phyloP scores from a whole-genome alignment of 2,329 filamentous ascomycete species.

The Colletotrichum sp. region DNA sequence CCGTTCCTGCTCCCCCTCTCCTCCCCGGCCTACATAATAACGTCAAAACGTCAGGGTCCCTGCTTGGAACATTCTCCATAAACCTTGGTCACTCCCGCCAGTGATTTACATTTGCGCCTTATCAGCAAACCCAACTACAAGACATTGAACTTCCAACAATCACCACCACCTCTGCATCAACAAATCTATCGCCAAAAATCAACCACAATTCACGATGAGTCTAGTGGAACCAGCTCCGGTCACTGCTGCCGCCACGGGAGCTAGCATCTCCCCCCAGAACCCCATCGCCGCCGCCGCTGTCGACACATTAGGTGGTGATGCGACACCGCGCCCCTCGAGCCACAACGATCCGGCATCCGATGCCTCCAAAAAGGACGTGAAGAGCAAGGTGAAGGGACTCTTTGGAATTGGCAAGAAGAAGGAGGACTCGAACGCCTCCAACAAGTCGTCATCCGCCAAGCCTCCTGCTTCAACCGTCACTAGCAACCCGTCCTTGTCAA shows the following conservation, averaged over 20 bases:
- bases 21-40: conserved; percentile 11
- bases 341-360: conserved; percentile 34
- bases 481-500: conserved; percentile 28
- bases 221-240: conserved; percentile 26
- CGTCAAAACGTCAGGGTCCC: conserved; percentile 10
- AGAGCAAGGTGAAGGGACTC: conserved; percentile 60
- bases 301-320: conserved; percentile 32
- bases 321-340: conserved; percentile 35
- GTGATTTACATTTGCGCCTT: neutral
- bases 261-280: conserved; percentile 23
- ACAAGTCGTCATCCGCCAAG: conserved; percentile 28
- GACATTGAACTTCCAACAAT: neutral
- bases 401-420: conserved; percentile 71
- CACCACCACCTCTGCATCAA: neutral
- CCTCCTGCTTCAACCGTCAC: conserved; percentile 27
- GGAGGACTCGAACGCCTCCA: conserved; percentile 43
- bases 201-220: conserved; percentile 27
- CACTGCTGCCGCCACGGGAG: conserved; percentile 28
- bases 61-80: neutral
- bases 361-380: conserved; percentile 55
- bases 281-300: conserved; percentile 30
- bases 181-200: neutral
- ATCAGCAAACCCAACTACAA: neutral
- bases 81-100: neutral
- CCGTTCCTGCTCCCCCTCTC: conserved; percentile 3